These are phyloP conservation scores for Fusarium ramigenum DNA, from an alignment of 2,329 filamentous ascomycete species.

Conservation along the genomic window DNA sequence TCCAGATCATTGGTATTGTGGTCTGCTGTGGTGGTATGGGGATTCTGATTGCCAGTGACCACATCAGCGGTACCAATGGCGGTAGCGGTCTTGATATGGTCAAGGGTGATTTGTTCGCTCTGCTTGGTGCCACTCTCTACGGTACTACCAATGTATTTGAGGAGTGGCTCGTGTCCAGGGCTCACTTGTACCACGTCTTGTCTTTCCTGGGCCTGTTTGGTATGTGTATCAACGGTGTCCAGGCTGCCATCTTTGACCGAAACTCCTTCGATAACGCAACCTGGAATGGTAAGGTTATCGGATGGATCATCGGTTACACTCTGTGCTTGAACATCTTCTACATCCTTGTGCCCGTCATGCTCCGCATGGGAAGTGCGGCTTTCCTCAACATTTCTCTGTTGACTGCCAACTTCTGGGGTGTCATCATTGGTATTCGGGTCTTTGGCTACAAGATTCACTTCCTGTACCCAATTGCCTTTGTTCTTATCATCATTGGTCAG, in stretches of 20 bases:
- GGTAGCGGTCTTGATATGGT: conserved; percentile 75
- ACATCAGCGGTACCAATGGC: conserved; percentile 79
- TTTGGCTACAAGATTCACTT: conserved; percentile 84
- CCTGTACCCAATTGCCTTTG: conserved; percentile 95
- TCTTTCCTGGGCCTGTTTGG: conserved; percentile 90
- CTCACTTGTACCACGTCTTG: conserved; percentile 91
- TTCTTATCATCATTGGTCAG: conserved; percentile 87
- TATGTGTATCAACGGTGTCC: conserved; percentile 88
- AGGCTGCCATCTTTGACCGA: conserved; percentile 93
- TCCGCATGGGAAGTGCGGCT: conserved; percentile 88
- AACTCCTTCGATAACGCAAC: conserved; percentile 70
- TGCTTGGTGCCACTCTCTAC: conserved; percentile 90
- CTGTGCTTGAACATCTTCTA: conserved; percentile 87
- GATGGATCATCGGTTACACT: conserved; percentile 92
- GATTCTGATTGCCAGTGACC: conserved; percentile 85
- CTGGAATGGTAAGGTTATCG: conserved; percentile 75
- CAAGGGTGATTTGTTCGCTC: conserved; percentile 92
- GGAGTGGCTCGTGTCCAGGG: conserved; percentile 89
- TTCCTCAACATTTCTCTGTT: conserved; percentile 97
- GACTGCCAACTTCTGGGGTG: conserved; percentile 97
- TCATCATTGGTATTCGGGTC: conserved; percentile 88
- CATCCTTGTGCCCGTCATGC: conserved; percentile 82
- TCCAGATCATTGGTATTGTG: conserved; percentile 87
- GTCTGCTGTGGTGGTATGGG: conserved; percentile 92
- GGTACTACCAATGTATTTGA: conserved; percentile 91